These are phyloP conservation scores for Starmerella riodocensis DNA, from an alignment of 805 yeast genomes.

Conservation along the genomic window DNA sequence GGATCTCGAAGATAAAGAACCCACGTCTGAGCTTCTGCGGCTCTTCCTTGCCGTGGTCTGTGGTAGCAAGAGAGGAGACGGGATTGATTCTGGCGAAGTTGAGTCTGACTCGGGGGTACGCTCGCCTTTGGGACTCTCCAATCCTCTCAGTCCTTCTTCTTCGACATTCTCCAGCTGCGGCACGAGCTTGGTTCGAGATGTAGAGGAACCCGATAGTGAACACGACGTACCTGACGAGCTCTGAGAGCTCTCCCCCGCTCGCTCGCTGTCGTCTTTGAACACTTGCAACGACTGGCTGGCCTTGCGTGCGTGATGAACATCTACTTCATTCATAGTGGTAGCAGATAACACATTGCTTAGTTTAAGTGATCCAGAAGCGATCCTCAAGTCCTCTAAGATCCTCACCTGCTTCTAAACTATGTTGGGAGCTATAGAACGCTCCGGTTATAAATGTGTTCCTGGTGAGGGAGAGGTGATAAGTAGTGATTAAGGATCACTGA, in stretches of 20 bases:
- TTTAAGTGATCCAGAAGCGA: conserved; percentile 1
- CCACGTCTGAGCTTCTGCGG: conserved; percentile 1
- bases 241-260: background rate
- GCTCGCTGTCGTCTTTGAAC: conserved; percentile 23
- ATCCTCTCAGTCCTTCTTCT: no score
- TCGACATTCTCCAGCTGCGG: background rate
- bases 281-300: conserved; percentile 31
- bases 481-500: no score
- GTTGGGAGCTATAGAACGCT: background rate
- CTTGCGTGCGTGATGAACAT: conserved; percentile 24
- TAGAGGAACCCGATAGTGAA: no score
- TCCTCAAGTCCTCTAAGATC: no score
- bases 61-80: conserved; percentile 6
- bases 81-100: conserved; percentile 6
- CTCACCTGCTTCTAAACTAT: background rate
- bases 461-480: background rate
- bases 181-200: background rate
- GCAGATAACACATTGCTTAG: conserved; percentile 13
- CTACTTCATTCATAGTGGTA: conserved; percentile 14
- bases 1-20: background rate
- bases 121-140: background rate
- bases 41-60: background rate
- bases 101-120: background rate
- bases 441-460: background rate
- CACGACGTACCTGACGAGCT: background rate